Percentiles rank a stretch among this genome's conserved stretches.
Conservation (phyloP, 345 rosid genomes). For the Citrus cavaleriei region DNA sequence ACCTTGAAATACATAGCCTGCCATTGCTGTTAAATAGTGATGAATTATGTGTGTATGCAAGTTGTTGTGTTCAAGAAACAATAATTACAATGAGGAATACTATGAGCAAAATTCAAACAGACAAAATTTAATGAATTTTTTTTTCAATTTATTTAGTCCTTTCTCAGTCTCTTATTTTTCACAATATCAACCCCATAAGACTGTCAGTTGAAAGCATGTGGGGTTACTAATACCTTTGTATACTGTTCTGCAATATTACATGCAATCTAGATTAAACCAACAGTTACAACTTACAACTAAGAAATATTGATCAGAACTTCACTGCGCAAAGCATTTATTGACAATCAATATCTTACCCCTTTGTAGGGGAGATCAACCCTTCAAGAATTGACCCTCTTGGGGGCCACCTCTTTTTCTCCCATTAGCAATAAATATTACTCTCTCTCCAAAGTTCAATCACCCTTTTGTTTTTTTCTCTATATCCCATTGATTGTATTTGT, state of each 20-base stretch:
- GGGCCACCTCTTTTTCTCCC: conserved; percentile 11
- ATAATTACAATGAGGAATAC: conserved; percentile 7
- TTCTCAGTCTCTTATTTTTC: background rate
- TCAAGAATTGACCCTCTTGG: conserved; percentile 4
- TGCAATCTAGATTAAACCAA: conserved; percentile 4
- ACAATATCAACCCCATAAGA: background rate
- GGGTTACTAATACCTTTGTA: conserved; percentile 12
- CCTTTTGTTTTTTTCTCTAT: background rate
- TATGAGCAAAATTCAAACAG: background rate
- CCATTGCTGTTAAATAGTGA: conserved; percentile 11
- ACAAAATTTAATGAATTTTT: conserved; percentile 6
- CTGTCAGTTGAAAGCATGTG: conserved; percentile 19
- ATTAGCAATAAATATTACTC: background rate
- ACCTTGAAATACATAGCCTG: conserved; percentile 11
- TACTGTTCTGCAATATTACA: conserved; percentile 6
- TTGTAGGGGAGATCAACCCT: conserved; percentile 19
- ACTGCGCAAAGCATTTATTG: conserved; percentile 19
- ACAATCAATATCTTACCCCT: conserved; percentile 23
- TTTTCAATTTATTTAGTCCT: background rate
- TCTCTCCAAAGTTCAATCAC: background rate
- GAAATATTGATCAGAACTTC: conserved; percentile 5
- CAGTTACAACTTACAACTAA: background rate
- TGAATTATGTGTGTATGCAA: background rate
- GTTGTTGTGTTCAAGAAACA: conserved; percentile 1
- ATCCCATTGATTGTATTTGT: background rate